phyloP scores from a whole-genome alignment of 2,329 filamentous ascomycete species.

The Epichloe elymi region DNA sequence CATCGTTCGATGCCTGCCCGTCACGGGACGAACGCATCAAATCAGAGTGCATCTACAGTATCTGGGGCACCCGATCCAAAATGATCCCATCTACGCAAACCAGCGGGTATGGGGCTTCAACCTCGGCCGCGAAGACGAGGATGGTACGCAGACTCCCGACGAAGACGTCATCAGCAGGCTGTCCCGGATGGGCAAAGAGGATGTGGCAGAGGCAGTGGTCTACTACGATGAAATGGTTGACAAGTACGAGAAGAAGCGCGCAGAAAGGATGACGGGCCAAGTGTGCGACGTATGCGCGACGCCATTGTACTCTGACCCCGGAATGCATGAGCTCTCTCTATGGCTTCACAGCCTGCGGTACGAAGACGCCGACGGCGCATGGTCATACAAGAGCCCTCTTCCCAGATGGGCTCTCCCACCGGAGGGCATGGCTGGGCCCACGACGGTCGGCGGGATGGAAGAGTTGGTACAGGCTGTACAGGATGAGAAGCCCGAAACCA shows the following conservation, averaged over 20 bases:
- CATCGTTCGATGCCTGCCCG: constrained; percentile 82
- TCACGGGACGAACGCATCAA: constrained; percentile 91
- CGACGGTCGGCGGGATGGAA: constrained; percentile 48
- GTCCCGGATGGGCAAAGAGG: constrained; percentile 83
- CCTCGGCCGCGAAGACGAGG: constrained; percentile 54
- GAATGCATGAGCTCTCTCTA: constrained; percentile 76
- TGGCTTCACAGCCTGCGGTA: constrained; percentile 91
- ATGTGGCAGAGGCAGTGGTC: constrained; percentile 77
- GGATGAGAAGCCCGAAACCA: constrained; percentile 28
- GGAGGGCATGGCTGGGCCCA: constrained; percentile 56
- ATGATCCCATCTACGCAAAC: constrained; percentile 97
- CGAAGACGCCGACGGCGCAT: constrained; percentile 66
- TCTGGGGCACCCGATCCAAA: constrained; percentile 86
- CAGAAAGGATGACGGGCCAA: constrained; percentile 84
- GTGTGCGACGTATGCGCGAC: constrained; percentile 72
- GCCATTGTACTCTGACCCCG: constrained; percentile 85
- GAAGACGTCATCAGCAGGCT: constrained; percentile 81
- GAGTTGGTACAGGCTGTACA: constrained; percentile 43
- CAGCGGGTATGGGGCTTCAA: constrained; percentile 76
- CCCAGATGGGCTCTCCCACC: constrained; percentile 83
- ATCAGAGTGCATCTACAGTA: constrained; percentile 90
- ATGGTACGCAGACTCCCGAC: constrained; percentile 60
- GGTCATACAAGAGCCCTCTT: constrained; percentile 77
- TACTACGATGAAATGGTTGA: constrained; percentile 93
- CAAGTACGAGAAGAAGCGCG: constrained; percentile 77